Base-by-base conservation (phyloP, 2,329 filamentous ascomycete species). In the Zymoseptoria brevis region DNA sequence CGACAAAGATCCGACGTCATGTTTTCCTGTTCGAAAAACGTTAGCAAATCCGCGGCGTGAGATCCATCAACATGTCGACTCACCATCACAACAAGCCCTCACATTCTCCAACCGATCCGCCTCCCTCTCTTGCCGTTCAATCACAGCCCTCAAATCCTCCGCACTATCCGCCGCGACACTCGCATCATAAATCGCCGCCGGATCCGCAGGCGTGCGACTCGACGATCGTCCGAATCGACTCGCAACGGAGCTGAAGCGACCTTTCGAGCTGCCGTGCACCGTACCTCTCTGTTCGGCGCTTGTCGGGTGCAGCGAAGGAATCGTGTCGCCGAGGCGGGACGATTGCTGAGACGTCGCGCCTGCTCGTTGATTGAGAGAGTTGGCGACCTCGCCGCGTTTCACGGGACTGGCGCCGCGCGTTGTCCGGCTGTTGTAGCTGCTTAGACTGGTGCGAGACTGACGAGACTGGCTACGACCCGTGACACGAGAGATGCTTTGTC, bases 81-180 rank as follows among this genome's bases (percentile, higher is more conserved):
- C 81, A 93, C 92, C 94, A 82, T 97, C 94, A 75, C 94, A 99
- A 77, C 94, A 99, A 60, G 93, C 92, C 71, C 94, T 83, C 64
- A 99, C 94, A 73, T 99, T 96, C 80, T 97, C 93, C 68, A 97
- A 80, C 62, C 87, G 82, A 71, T 92, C 89, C 24, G 87, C 80
- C 66, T 92, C 88, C 57, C 85, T 80, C 68, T 93, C 87, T 71
- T 91, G 87, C 54, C 75, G 81, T 75, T 93, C 89, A 68, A 93
- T 89, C 64, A 92, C 85, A 64, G 87, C 82, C 58, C 90, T 81
- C 59, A 96, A 73, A 71, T 96, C 90, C 73, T 96, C 90, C 2
- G 89, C 89, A 68, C 73, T 74, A 71, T 93, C 88, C 19, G 53
- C 59, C 11, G 58, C 62, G 16, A 84, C 83, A 62, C 79, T 82